Percentiles rank a stretch among this genome's conserved stretches.
Conservation (phyloP, 495 filamentous ascomycete species). For the Penicillium odoratum region DNA sequence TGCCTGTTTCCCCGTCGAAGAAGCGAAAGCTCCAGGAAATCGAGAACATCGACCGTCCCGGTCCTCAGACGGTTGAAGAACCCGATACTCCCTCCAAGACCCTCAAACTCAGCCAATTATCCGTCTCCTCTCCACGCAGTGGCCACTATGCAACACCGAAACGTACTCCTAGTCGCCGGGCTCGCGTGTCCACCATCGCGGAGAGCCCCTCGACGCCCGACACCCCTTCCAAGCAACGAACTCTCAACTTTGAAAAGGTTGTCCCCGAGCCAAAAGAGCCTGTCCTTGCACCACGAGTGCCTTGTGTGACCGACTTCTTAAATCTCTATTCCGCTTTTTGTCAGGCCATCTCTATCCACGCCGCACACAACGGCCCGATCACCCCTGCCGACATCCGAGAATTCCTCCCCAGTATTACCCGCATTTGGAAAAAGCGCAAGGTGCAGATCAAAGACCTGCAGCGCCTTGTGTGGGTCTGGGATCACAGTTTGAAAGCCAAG, state of each 20-base stretch:
- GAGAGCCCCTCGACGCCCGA: slow-evolving; percentile 19
- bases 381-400: slow-evolving; percentile 43
- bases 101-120: slow-evolving; percentile 39
- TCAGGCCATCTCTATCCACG: slow-evolving; percentile 42
- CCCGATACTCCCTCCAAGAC: slow-evolving; percentile 43
- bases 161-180: slow-evolving; percentile 22
- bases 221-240: slow-evolving; percentile 38
- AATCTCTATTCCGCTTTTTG: slow-evolving; percentile 41
- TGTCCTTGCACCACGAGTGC: slow-evolving; percentile 25
- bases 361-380: slow-evolving; percentile 39
- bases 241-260: slow-evolving; percentile 23
- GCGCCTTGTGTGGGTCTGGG: slow-evolving; percentile 43
- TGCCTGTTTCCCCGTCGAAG: slow-evolving; percentile 46
- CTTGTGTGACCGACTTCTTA: slow-evolving; percentile 37
- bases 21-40: slow-evolving; percentile 48
- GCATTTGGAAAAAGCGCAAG: slow-evolving; percentile 51
- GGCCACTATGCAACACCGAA: slow-evolving; percentile 37
- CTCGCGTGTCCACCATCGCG: slow-evolving; percentile 13
- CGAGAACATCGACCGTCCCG: slow-evolving; percentile 32
- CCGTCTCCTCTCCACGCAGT: slow-evolving; percentile 40
- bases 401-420: slow-evolving; percentile 39
- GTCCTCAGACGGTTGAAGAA: slow-evolving; percentile 17
- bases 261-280: slow-evolving; percentile 12
- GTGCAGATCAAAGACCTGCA: slow-evolving; percentile 46
- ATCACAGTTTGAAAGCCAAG: slow-evolving; percentile 26